Evolutionary conservation across 352 stramenopile genomes (phyloP), one percentile per base, ranked within the genome.

Genomic region (Phytophthora constricta): DNA sequence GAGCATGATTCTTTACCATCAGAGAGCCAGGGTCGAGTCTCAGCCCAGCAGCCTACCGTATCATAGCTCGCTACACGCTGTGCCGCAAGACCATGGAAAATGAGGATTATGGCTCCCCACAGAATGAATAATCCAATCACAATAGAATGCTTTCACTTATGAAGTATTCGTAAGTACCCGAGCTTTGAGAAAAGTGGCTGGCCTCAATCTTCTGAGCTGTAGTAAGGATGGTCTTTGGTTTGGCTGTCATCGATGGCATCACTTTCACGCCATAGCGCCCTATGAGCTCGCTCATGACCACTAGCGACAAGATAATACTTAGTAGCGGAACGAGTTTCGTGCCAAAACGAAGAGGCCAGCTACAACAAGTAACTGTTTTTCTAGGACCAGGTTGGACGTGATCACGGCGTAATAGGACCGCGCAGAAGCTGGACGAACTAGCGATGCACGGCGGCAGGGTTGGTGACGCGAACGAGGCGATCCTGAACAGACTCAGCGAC

Each of bases 1-100:
- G 59, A 68, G 46, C 65, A 72, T 2, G 58, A 45, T 26, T 72
- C 51, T 20, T 72, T 72, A 13, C 58, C 64, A 19, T 58, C 62
- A 4, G 57, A 58, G 11, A 68, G 54, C 58, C 64, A 67, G 1
- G 64, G 64, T 1, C 64, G 20, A 7, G 64, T 68, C 8, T 59
- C 19, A 8, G 64, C 39, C 8, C 39, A 43, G 26, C 64, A 72
- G 0, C 57, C 57, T 5, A 59, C 14, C 13, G 66, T 45, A 13
- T 63, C 45, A 25, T 59, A 60, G 19, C 58, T 54, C 17, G 58
- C 42, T 33, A 51, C 65, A 5, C 58, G 58, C 0, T 57, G 19
- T 14, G 53, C 59, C 23, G 65, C 58, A 13, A 52, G 16, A 1
- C 9, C 28, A 31, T 72, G 65, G 3, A 72, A 7, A 41, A 68